Base-by-base conservation (phyloP, 2,329 filamentous ascomycete genomes). In the Epichloe sibirici region DNA sequence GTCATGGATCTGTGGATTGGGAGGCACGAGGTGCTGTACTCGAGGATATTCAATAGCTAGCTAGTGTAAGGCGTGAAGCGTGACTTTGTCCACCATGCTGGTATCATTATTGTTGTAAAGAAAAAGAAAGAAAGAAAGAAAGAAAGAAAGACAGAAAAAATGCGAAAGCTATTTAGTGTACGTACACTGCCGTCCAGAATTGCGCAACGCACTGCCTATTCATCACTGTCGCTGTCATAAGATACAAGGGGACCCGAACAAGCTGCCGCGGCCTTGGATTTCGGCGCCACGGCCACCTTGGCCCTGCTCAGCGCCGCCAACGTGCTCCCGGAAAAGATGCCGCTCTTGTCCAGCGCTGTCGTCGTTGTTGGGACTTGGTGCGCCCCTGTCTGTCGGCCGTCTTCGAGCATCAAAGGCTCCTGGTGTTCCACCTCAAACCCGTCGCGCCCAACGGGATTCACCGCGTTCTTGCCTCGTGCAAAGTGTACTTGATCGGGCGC, bases 401-500 rank as follows among this genome's bases (percentile, higher is more conserved):
- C 71, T 64, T 82, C 78, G 55, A 81, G 71, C 70, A 86, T 74
- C 56, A 79, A 59, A 52, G 71, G 72, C 55, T 82, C 75, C 59
- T 85, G 75, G 47, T 82, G 74, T 62, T 86, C 82, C 31, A 83
- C 66, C 57, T 85, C 83, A 53, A 79, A 75, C 0, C 81, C 82
- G 47, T 78, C 68, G 39, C 79, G 69, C 1, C 79, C 79, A 3
- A 71, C 63, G 0, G 79, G 78, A 59, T 83, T 83, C 34, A 83
- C 78, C 0, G 81, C 79, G 57, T 83, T 82, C 59, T 82, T 79
- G 38, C 90, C 88, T 46, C 87, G 78, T 0, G 90, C 88, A 69
- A 90, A 95, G 79, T 94, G 95, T 28, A 98, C 83, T 57, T 93
- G 86, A 65, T 98, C 93, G 0, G 91, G 90, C 2, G 90, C 90